Base-by-base conservation (phyloP, 2,329 filamentous ascomycete species). In the Penicillium sp. region DNA sequence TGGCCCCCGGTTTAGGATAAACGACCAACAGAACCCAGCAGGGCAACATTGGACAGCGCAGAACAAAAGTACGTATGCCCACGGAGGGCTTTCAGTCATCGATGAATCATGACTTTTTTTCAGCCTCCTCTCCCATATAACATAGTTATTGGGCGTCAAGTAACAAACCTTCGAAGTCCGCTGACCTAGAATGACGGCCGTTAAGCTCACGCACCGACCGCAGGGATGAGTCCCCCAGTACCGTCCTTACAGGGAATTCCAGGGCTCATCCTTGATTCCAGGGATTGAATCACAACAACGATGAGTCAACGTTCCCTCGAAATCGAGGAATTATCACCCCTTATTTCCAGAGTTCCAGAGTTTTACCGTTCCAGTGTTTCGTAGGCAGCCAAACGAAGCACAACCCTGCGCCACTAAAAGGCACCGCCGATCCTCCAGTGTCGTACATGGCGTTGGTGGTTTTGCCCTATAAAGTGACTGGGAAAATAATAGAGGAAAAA, bases 121-220 rank as follows among this genome's bases (percentile, higher is more conserved):
- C 23, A 43, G 39, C 39, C 39, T 43, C 39, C n/a, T 24, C 19
- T 40, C 16, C 5, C 24, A 33, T 33, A 33, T 33, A 10, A 13
- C 21, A 42, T 5, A 40, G 24, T 43, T 43, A 43, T 43, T 28
- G 39, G 39, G 39, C 34, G 16, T 49, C 11, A 40, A 49, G 24
- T 18, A 28, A 26, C n/a, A n/a, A 36, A 28, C 16, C n/a, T 28
- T 28, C 24, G 10, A 46, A 10, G 36, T 33, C 9, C 48, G 31
- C 24, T 40, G 31, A 54, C 51, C 54, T 48, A 28, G 10, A 5
- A 56, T 52, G 51, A 37, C 55, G 26, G 24, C 16, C 21, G 47
- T 50, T 63, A 62, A 42, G 56, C 40, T 64, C 62, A 64, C 62
- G 62, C 62, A 64, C 62, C 58, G 53, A 63, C 39, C 40, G 49